Evolutionary conservation across 2,329 filamentous ascomycete genomes (phyloP).

Genomic region (Colletotrichum gloeosporioides): DNA sequence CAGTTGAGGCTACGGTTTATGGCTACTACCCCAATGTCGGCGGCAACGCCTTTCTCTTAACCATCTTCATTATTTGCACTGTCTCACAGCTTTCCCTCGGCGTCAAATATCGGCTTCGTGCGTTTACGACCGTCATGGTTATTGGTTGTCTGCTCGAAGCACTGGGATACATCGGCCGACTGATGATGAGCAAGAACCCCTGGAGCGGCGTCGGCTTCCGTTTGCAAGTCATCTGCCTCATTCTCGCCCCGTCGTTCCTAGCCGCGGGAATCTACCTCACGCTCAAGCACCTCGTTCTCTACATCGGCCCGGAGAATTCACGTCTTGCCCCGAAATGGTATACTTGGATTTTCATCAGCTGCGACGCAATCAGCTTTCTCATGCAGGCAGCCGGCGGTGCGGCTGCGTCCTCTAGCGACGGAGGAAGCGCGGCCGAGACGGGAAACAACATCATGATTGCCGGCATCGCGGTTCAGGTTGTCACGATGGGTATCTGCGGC

Average conservation of each 20-base stretch:
- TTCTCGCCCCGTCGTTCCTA: slow-evolving; percentile 18
- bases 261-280: slow-evolving; percentile 19
- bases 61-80: background rate
- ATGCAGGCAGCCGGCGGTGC: slow-evolving; percentile 64
- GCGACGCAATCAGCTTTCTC: slow-evolving; percentile 59
- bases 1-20: background rate
- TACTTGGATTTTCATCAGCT: slow-evolving; percentile 63
- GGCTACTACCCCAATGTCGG: background rate
- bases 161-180: slow-evolving; percentile 17
- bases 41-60: background rate
- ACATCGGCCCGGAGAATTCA: background rate
- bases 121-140: slow-evolving; percentile 6
- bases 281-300: slow-evolving; percentile 6
- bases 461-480: background rate
- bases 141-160: slow-evolving; percentile 19
- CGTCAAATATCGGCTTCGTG: background rate
- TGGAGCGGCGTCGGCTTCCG: background rate
- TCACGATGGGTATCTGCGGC: background rate
- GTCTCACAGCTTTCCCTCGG: background rate
- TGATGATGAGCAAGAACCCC: slow-evolving; percentile 16
- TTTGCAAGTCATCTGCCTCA: slow-evolving; percentile 12
- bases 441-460: background rate
- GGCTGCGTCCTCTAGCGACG: slow-evolving; percentile 33
- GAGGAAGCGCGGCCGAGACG: background rate
- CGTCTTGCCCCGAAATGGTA: slow-evolving; percentile 33